Evolutionary conservation across 257 asterid species (phyloP).

Genomic region (Solanum chiquidenum): DNA sequence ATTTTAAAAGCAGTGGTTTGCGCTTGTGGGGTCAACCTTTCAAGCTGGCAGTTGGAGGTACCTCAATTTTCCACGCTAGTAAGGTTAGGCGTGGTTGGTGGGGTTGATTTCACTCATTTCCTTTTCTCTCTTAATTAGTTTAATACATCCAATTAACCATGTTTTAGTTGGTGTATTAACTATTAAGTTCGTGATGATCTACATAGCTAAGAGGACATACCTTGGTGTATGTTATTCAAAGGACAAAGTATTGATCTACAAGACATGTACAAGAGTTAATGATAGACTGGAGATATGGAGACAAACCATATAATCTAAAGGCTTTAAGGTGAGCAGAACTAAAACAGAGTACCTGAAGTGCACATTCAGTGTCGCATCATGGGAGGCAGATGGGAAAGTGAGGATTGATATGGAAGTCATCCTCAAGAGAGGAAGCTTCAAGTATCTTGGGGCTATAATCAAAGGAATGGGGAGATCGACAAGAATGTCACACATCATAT

Average conservation of each 20-base stretch:
- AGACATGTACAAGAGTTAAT: background rate
- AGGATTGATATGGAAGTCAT: background rate
- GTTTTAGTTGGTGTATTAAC: background rate
- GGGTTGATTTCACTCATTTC: background rate
- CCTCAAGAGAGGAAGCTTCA: background rate
- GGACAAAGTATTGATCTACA: background rate
- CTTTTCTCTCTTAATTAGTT: background rate
- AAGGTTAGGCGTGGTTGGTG: background rate
- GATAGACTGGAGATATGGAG: background rate
- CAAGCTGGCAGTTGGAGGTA: background rate
- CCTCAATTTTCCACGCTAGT: background rate
- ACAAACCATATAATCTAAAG: no score
- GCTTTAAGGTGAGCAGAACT: background rate
- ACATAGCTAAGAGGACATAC: background rate
- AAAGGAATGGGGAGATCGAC: background rate
- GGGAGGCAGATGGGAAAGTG: background rate
- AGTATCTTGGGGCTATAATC: background rate
- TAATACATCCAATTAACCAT: background rate
- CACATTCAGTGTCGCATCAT: background rate
- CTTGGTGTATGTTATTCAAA: background rate
- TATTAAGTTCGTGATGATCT: background rate
- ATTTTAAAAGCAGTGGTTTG: background rate
- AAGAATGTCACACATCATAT: background rate
- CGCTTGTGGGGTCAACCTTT: background rate
- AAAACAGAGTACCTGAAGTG: background rate